Evolutionary conservation across 1,284 basidiomycete species (phyloP), one percentile per base, ranked within the genome.

Genomic region (Heterobasidion occidentale): DNA sequence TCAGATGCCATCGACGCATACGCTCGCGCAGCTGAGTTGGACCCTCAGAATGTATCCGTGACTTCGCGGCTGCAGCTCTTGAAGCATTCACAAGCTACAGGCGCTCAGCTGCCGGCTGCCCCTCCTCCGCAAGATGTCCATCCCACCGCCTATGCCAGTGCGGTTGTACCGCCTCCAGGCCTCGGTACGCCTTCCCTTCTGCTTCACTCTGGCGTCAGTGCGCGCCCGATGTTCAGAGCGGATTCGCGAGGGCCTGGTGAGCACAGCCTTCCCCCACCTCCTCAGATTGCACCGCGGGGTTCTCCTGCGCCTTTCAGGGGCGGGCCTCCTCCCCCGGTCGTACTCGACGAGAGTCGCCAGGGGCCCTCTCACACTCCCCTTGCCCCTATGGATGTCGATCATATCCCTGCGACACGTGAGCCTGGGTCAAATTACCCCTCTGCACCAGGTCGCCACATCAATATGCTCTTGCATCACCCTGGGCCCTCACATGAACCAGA

Each of bases 1-100:
- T 89, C 90, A 49, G 97, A 99, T 68, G 96, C 97, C 36, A 98
- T 99, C 67, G 96, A 99, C 65, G 96, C 97, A 0, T 99, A 99
- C 67, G 90, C 91, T 8, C 83, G 94, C 19, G 94, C 94, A 0
- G 84, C 86, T 55, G 94, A 97, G 71, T 84, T 97, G 36, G 94
- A 97, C 68, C 91, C 91, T 0, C 72, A 70, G 50, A 97, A 96
- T 67, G 72, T 74, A 38, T 80, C 86, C 27, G 94, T 97, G 67
- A 83, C 86, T 36, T 84, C 88, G 61, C 83, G 93, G 0, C 74
- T 97, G 6, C 77, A 82, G 62, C 69, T 97, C 12, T 73, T 98
- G 51, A 86, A 86, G 70, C 89, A 81, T 59, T 91, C 90, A 0
- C 91, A 94, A 65, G 81, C 83, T 2, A 92, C 84, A 8, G 92